Evolutionary conservation across 2,329 filamentous ascomycete genomes (phyloP).

Genomic region (Calonectria pauciramosa): DNA sequence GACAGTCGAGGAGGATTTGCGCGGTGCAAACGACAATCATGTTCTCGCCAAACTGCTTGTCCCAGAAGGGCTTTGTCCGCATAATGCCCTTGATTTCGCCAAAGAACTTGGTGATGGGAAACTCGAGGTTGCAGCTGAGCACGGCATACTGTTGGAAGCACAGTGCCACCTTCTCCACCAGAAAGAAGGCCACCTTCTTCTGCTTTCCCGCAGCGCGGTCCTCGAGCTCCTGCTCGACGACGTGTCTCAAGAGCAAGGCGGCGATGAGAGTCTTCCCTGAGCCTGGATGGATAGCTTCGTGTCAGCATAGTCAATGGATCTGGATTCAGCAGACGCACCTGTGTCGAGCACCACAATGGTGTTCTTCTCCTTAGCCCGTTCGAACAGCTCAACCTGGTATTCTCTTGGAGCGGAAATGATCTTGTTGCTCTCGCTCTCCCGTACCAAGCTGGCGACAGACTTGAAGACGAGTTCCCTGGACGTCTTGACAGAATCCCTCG

Average conservation of each 20-base stretch:
- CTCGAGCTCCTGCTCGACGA: slow-evolving; percentile 83
- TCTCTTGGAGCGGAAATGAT: slow-evolving; percentile 86
- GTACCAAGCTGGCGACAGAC: slow-evolving; percentile 51
- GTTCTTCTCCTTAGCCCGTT: slow-evolving; percentile 86
- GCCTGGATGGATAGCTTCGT: slow-evolving; percentile 61
- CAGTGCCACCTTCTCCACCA: slow-evolving; percentile 91
- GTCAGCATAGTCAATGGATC: background rate
- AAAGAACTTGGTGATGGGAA: slow-evolving; percentile 80
- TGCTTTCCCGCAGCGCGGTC: slow-evolving; percentile 71
- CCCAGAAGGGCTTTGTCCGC: slow-evolving; percentile 62
- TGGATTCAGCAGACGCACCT: slow-evolving; percentile 58
- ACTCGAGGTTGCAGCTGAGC: slow-evolving; percentile 83
- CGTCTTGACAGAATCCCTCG: slow-evolving; percentile 40
- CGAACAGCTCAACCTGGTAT: slow-evolving; percentile 93
- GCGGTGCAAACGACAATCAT: slow-evolving; percentile 95
- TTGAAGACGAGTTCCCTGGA: slow-evolving; percentile 47
- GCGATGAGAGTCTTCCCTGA: slow-evolving; percentile 98
- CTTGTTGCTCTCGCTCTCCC: slow-evolving; percentile 55
- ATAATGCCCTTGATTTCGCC: slow-evolving; percentile 72
- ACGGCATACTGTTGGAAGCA: slow-evolving; percentile 92
- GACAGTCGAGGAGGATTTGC: slow-evolving; percentile 83
- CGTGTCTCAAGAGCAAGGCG: slow-evolving; percentile 83
- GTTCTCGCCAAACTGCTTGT: slow-evolving; percentile 69
- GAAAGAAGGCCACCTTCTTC: slow-evolving; percentile 83
- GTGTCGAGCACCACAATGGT: slow-evolving; percentile 95